These are phyloP conservation scores for Trichoderma koningii DNA, from an alignment of 2,329 filamentous ascomycete genomes.

Conservation along the genomic window DNA sequence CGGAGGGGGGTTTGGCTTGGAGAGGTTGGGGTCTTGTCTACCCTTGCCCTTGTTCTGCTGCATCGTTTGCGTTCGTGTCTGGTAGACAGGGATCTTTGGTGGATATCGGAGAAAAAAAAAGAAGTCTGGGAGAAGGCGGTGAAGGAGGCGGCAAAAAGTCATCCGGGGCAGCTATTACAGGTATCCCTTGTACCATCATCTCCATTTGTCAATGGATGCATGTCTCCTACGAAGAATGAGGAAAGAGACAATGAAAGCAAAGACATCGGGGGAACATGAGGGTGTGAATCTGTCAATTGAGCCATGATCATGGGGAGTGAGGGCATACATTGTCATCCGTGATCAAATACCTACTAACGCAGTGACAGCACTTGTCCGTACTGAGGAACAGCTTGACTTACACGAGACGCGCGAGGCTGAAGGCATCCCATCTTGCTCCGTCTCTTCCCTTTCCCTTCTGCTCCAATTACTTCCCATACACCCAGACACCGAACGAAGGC, in stretches of 20 bases:
- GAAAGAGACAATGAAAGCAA: not conserved
- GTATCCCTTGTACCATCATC: too few relatives aligned
- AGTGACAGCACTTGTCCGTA: too few relatives aligned
- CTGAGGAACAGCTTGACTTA: too few relatives aligned
- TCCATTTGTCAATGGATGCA: constrained; percentile 1
- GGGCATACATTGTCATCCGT: too few relatives aligned
- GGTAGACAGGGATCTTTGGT: not conserved
- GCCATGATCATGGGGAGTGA: too few relatives aligned
- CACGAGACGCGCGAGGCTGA: not conserved
- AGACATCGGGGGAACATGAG: too few relatives aligned
- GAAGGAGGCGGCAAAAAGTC: constrained; percentile 15
- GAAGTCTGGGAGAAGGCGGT: constrained; percentile 14
- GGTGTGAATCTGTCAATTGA: too few relatives aligned
- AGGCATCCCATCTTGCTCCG: not conserved
- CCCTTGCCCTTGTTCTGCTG: constrained; percentile 3
- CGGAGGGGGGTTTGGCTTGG: not conserved
- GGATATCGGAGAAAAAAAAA: not conserved
- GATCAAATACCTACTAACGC: too few relatives aligned
- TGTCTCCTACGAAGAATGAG: not conserved
- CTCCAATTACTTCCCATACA: not conserved
- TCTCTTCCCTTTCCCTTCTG: not conserved
- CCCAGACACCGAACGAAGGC: not conserved
- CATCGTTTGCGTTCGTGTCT: not conserved
- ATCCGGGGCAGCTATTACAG: not conserved
- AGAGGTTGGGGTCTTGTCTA: constrained; percentile 8